phyloP scores from a whole-genome alignment of 768 basidiomycete species.

The Polyporus arcularius region DNA sequence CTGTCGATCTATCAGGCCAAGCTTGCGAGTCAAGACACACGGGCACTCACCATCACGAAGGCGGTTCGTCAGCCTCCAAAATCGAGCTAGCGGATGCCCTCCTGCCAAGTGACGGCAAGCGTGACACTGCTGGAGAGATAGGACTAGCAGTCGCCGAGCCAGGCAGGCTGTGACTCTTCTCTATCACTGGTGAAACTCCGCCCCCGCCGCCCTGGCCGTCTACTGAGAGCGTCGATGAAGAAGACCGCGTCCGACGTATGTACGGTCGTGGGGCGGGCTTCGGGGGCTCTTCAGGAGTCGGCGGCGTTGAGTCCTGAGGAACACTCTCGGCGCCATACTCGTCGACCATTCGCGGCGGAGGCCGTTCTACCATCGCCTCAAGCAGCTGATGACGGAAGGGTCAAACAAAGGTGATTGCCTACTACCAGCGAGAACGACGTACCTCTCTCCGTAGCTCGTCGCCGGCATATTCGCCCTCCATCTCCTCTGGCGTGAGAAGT shows the following conservation, averaged over 20 bases:
- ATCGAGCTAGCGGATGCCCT: constrained; percentile 18
- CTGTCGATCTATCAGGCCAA: not conserved
- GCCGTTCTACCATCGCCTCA: constrained; percentile 84
- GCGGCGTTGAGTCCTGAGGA: constrained; percentile 18
- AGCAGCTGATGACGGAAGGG: constrained; percentile 52
- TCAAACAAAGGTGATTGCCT: not conserved
- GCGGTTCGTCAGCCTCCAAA: constrained; percentile 11
- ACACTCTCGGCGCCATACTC: constrained; percentile 34
- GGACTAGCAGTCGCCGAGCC: constrained; percentile 12
- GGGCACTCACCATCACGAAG: not conserved
- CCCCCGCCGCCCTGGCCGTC: constrained; percentile 1
- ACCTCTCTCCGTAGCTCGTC: constrained; percentile 87
- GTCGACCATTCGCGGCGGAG: constrained; percentile 74
- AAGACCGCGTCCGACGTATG: constrained; percentile 55
- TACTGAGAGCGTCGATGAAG: constrained; percentile 31
- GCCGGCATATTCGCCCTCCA: constrained; percentile 87
- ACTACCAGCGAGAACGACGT: constrained; percentile 23
- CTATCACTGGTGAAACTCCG: constrained; percentile 4
- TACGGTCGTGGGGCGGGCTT: constrained; percentile 61
- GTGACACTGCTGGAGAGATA: constrained; percentile 7
- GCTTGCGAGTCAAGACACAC: too few species aligned
- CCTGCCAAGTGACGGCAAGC: constrained; percentile 13
- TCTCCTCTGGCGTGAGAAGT: constrained; percentile 79
- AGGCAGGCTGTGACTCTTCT: constrained; percentile 8
- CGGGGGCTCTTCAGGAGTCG: constrained; percentile 27